Conservation (phyloP, 495 filamentous ascomycete genomes). For the Daldinia decipiens region DNA sequence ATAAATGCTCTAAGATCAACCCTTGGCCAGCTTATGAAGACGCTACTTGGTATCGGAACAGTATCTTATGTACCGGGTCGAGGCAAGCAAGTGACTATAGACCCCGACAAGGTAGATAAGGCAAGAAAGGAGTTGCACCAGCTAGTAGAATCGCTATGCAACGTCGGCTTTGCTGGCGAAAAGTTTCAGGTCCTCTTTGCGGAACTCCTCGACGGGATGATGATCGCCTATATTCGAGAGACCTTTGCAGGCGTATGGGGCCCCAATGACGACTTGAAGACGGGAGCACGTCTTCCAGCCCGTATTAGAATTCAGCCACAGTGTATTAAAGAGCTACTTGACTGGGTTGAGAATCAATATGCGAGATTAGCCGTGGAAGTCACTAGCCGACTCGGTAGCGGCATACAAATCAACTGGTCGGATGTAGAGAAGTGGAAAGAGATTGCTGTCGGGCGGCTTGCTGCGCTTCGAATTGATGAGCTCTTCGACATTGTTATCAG, state of each 20-base stretch:
- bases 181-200: conserved; percentile 81
- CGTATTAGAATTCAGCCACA: conserved; percentile 53
- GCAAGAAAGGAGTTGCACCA: conserved; percentile 64
- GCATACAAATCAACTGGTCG: conserved; percentile 58
- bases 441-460: conserved; percentile 80
- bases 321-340: conserved; percentile 66
- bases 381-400: conserved; percentile 52
- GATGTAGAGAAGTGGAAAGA: conserved; percentile 84
- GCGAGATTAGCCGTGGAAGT: conserved; percentile 73
- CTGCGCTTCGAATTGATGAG: conserved; percentile 78
- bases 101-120: conserved; percentile 17
- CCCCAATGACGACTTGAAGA: conserved; percentile 38
- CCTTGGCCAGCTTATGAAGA: conserved; percentile 61
- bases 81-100: conserved; percentile 27
- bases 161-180: conserved; percentile 78
- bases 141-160: conserved; percentile 69
- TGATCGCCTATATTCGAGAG: conserved; percentile 71
- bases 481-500: conserved; percentile 88
- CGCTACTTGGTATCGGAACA: conserved; percentile 66
- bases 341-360: conserved; percentile 80
- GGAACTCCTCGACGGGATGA: conserved; percentile 73
- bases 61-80: conserved; percentile 22
- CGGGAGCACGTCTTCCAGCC: conserved; percentile 20
- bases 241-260: conserved; percentile 70
- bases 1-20: conserved; percentile 63